phyloP scores from a whole-genome alignment of 2,329 filamentous ascomycete species.

The Trichoderma hamatum region DNA sequence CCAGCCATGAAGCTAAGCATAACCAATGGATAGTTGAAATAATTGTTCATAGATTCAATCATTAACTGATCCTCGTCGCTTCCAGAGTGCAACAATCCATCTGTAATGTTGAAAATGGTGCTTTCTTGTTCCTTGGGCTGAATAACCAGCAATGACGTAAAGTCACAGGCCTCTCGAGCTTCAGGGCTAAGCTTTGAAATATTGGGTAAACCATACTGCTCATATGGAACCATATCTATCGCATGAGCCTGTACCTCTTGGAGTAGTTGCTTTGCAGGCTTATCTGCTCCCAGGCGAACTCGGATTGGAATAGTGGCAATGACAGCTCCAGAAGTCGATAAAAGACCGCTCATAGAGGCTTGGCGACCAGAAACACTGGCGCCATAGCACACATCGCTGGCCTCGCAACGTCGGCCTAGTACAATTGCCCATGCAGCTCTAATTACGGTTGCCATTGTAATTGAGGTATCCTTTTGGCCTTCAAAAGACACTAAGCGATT shows the following conservation, averaged over 20 bases:
- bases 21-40: conserved; percentile 30
- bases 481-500: neutral
- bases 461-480: neutral
- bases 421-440: conserved; percentile 25
- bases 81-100: neutral
- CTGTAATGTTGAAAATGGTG: neutral
- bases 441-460: conserved; percentile 15
- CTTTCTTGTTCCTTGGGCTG: conserved; percentile 18
- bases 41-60: conserved; percentile 21
- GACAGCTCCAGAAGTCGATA: conserved; percentile 28
- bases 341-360: conserved; percentile 26
- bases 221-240: conserved; percentile 32
- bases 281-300: conserved; percentile 19
- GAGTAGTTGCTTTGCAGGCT: conserved; percentile 26
- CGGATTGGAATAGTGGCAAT: conserved; percentile 31
- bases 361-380: conserved; percentile 28
- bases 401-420: neutral
- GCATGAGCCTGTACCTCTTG: conserved; percentile 29
- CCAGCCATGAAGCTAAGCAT: conserved; percentile 22
- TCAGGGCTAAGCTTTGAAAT: conserved; percentile 31
- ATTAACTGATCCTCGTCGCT: conserved; percentile 6
- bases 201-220: conserved; percentile 32
- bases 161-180: conserved; percentile 24
- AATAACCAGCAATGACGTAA: conserved; percentile 15
- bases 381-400: conserved; percentile 13